Evolutionary conservation across 2,329 filamentous ascomycete species (phyloP).

Genomic region (Aureobasidium melanogenum): DNA sequence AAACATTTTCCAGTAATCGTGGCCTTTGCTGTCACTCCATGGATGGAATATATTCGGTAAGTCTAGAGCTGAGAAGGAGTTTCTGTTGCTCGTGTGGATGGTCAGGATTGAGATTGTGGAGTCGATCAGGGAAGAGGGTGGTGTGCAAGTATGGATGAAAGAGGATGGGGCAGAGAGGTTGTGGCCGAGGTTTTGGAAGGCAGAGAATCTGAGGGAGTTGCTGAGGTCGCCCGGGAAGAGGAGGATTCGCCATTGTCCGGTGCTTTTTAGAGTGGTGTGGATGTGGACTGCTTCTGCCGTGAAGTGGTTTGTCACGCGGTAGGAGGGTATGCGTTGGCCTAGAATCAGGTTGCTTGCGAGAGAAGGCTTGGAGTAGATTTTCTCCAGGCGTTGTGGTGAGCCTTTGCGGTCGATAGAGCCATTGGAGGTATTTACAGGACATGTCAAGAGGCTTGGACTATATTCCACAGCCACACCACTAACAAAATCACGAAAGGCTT

Average conservation of each 20-base stretch:
- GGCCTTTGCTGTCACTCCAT: not conserved
- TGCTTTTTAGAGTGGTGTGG: not conserved
- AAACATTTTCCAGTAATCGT: not conserved
- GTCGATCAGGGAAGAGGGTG: not conserved
- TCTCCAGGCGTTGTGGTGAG: not conserved
- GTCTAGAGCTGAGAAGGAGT: not conserved
- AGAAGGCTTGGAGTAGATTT: not conserved
- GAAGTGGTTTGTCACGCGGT: not conserved
- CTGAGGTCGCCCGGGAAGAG: not conserved
- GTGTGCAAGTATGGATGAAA: not conserved
- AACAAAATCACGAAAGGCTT: not conserved
- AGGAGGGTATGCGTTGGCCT: not conserved
- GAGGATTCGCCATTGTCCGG: not conserved
- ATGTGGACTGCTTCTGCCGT: not conserved
- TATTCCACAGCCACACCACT: not conserved
- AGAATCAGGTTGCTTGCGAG: not conserved
- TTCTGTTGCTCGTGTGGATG: not conserved
- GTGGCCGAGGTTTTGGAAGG: not conserved
- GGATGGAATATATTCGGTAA: not conserved
- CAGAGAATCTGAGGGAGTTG: not conserved
- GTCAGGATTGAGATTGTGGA: not conserved
- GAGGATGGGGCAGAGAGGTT: not conserved
- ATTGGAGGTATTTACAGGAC: not conserved
- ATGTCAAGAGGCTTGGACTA: not conserved
- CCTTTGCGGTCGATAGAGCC: not conserved